Percentiles rank a stretch among this genome's conserved stretches.
Conservation (phyloP, 768 basidiomycete species). For the Amanita polypyramis region DNA sequence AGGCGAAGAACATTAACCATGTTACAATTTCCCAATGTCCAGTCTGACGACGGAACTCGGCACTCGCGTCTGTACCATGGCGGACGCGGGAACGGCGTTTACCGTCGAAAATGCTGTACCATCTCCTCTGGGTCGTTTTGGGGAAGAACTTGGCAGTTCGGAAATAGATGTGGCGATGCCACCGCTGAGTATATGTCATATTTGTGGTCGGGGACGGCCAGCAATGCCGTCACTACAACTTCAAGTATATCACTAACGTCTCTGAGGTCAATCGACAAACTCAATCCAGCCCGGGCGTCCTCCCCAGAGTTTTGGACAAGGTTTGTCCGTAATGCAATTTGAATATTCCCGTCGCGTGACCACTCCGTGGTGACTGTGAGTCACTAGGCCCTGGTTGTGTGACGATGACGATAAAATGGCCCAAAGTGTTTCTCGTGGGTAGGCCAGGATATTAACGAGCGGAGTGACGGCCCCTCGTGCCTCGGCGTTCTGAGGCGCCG, state of each 20-base stretch:
- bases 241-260: not conserved
- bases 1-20: slow-evolving; percentile 39
- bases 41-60: slow-evolving; percentile 57
- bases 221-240: too few species aligned
- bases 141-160: not conserved
- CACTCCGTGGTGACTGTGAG: slow-evolving; percentile 69
- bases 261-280: not conserved
- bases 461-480: slow-evolving; percentile 21
- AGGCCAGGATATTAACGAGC: slow-evolving; percentile 46
- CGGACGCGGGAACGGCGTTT: slow-evolving; percentile 59
- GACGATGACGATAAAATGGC: slow-evolving; percentile 59
- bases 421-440: slow-evolving; percentile 48
- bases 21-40: slow-evolving; percentile 82
- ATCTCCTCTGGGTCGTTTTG: slow-evolving; percentile 14
- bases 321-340: not conserved
- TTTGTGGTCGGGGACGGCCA: not conserved
- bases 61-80: slow-evolving; percentile 56
- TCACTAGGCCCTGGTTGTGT: slow-evolving; percentile 49
- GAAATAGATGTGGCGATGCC: not conserved
- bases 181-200: not conserved
- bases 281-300: not conserved
- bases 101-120: too few species aligned
- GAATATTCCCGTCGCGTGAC: slow-evolving; percentile 68
- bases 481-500: slow-evolving; percentile 36
- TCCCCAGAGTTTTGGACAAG: slow-evolving; percentile 1